A percentile compares a stretch with the other conserved stretches of the same genome.
phyloP scores from a whole-genome alignment of 2,329 filamentous ascomycete species.

The Colletotrichum zoysiae region DNA sequence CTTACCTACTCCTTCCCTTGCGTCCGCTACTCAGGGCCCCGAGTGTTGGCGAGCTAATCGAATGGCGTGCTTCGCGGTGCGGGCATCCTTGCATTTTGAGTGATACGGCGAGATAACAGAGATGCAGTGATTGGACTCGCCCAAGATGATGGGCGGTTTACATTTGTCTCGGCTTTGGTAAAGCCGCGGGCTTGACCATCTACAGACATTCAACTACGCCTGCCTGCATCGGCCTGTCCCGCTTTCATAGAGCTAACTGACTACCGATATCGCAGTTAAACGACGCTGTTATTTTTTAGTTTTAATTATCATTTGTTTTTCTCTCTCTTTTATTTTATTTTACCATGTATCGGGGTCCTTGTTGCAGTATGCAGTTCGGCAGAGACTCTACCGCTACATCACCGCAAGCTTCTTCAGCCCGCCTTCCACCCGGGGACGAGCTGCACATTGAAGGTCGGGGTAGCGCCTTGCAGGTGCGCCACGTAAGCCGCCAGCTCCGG shows the following conservation, averaged over 20 bases:
- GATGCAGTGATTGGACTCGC: constrained; percentile 1
- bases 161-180: background rate
- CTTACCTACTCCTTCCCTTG: constrained; percentile 1
- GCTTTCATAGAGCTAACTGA: background rate
- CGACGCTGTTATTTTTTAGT: background rate
- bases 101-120: background rate
- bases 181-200: background rate
- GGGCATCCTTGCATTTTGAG: constrained; percentile 15
- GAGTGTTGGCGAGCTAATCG: constrained; percentile 9
- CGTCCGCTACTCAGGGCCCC: constrained; percentile 19
- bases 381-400: background rate
- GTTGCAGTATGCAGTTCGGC: background rate
- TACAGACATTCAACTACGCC: background rate
- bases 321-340: too few relatives aligned
- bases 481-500: constrained; percentile 80
- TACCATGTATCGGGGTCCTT: too few relatives aligned
- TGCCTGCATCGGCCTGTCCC: background rate
- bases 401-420: constrained; percentile 3
- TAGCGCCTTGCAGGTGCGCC: constrained; percentile 66
- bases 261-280: background rate
- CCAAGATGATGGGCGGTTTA: background rate
- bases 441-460: constrained; percentile 60
- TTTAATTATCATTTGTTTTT: too few relatives aligned
- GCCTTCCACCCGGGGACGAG: constrained; percentile 46
- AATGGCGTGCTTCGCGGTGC: background rate